Conservation (phyloP, 140 eudicot genomes). For the Bidens hawaiensis region DNA sequence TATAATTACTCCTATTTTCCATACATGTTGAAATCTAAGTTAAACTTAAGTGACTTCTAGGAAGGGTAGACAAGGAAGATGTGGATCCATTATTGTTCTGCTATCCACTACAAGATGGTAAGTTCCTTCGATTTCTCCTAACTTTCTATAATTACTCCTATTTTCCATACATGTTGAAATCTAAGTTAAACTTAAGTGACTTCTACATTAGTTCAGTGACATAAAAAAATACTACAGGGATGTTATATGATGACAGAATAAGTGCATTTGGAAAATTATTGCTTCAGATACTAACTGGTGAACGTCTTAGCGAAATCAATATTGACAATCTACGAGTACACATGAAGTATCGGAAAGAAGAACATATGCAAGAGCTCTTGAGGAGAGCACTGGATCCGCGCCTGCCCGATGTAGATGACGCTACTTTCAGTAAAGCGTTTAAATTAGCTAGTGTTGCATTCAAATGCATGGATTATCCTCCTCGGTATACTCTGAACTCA, state of each 20-base stretch:
- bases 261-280: neutral
- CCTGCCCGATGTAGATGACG: neutral
- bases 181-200: neutral
- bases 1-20: neutral
- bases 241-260: neutral
- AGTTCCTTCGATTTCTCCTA: neutral
- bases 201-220: neutral
- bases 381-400: conserved; percentile 2
- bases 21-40: neutral
- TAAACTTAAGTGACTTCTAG: too few relatives aligned
- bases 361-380: neutral
- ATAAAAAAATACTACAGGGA: neutral
- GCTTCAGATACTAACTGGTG: neutral
- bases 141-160: too few relatives aligned
- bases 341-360: neutral
- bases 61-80: too few relatives aligned
- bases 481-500: too few relatives aligned
- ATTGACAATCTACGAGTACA: neutral
- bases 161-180: neutral
- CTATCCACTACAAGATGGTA: neutral
- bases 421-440: neutral
- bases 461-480: neutral
- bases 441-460: conserved; percentile 1
- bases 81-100: too few relatives aligned
- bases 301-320: neutral